These are phyloP conservation scores for Phlebopus sp. DNA, from an alignment of 1,284 basidiomycete genomes.

Conservation along the genomic window DNA sequence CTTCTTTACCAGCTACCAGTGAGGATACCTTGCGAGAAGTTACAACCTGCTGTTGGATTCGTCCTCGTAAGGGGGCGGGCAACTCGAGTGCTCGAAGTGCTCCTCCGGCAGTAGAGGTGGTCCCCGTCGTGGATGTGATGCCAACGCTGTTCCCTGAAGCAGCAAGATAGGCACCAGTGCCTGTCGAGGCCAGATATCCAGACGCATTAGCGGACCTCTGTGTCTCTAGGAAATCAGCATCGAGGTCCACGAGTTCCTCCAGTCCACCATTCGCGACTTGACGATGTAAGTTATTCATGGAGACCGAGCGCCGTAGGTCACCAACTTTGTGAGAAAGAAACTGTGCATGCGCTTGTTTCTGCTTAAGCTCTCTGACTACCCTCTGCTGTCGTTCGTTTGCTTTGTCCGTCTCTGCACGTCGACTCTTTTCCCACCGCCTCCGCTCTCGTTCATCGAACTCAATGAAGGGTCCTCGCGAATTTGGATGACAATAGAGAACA, in stretches of 20 bases:
- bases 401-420: slow-evolving; percentile 48
- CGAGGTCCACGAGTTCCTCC: slow-evolving; percentile 44
- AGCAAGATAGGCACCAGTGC: slow-evolving; percentile 63
- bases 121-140: slow-evolving; percentile 81
- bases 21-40: slow-evolving; percentile 54
- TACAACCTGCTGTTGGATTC: slow-evolving; percentile 59
- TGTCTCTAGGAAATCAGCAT: slow-evolving; percentile 44
- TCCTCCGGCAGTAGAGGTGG: slow-evolving; percentile 74
- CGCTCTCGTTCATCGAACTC: slow-evolving; percentile 72
- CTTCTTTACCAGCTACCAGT: slow-evolving; percentile 28
- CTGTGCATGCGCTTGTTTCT: slow-evolving; percentile 40
- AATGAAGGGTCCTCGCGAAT: slow-evolving; percentile 67
- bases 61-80: slow-evolving; percentile 51
- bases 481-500: slow-evolving; percentile 67
- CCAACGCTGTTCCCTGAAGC: slow-evolving; percentile 95
- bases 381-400: slow-evolving; percentile 47
- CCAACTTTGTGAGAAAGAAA: slow-evolving; percentile 41
- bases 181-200: slow-evolving; percentile 59
- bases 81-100: slow-evolving; percentile 45
- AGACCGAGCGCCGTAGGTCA: slow-evolving; percentile 74
- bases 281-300: slow-evolving; percentile 73
- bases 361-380: slow-evolving; percentile 40
- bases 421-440: slow-evolving; percentile 57
- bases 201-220: slow-evolving; percentile 63
- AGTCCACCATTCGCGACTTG: slow-evolving; percentile 37